Conservation (phyloP, 169 alveolate species). For the Eimeria sp. region DNA sequence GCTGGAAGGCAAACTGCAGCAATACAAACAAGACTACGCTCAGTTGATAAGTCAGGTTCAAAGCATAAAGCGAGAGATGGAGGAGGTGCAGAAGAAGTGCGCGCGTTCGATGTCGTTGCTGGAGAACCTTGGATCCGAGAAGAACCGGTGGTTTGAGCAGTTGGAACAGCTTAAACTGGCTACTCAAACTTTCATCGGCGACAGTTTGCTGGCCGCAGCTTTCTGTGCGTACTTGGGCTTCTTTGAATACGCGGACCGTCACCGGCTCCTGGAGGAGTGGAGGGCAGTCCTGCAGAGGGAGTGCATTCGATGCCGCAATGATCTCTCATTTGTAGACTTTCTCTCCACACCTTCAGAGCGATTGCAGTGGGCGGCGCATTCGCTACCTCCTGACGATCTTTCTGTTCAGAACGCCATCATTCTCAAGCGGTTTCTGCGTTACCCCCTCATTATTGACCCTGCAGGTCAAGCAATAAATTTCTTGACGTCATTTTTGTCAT, state of each 20-base stretch:
- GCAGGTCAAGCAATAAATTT: slow-evolving; percentile 96
- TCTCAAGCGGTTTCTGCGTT: slow-evolving; percentile 92
- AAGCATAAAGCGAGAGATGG: slow-evolving; percentile 96
- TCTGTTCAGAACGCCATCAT: slow-evolving; percentile 98
- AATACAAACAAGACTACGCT: slow-evolving; percentile 97
- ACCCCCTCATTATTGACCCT: slow-evolving; percentile 98
- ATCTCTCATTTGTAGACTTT: slow-evolving; percentile 96
- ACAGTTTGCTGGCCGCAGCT: slow-evolving; percentile 97
- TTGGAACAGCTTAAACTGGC: slow-evolving; percentile 73
- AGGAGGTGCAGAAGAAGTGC: slow-evolving; percentile 95
- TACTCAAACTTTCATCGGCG: slow-evolving; percentile 94
- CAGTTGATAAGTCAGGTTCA: slow-evolving; percentile 96
- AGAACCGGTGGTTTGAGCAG: slow-evolving; percentile 83
- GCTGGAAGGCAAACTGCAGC: slow-evolving; percentile 89
- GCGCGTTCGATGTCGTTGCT: slow-evolving; percentile 89
- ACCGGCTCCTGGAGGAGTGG: slow-evolving; percentile 80
- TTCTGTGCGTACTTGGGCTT: slow-evolving; percentile 97
- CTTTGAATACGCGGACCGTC: slow-evolving; percentile 92
- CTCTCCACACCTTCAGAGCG: slow-evolving; percentile 97
- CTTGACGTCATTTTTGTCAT: slow-evolving; percentile 90
- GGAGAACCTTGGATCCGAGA: slow-evolving; percentile 85
- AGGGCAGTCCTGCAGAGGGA: slow-evolving; percentile 52
- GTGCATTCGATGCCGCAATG: slow-evolving; percentile 88
- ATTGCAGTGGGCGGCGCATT: slow-evolving; percentile 95
- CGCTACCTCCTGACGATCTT: slow-evolving; percentile 98